Evolutionary conservation across 495 filamentous ascomycete genomes (phyloP), one percentile per base, ranked within the genome.

Genomic region (Aspergillus olivimuriae): DNA sequence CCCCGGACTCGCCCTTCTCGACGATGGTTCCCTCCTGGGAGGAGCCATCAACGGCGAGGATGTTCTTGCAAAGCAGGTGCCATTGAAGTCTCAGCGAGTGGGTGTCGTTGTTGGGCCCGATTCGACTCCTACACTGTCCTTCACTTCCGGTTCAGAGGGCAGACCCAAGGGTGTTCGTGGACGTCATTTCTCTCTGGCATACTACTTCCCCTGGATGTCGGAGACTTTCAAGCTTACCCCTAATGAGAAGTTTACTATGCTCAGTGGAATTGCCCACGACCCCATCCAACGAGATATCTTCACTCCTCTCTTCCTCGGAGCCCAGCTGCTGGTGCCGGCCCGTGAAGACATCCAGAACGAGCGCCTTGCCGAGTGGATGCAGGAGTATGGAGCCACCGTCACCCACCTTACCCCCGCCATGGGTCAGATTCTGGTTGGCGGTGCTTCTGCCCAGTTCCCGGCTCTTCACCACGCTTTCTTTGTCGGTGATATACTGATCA

Each of bases 181-280:
- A 1, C 79, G 91, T 14, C 92, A 98, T 68, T 98, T 83, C 66
- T 85, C 80, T 36, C 62, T 96, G 41, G 78, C 89, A 0, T 85
- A 88, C 53, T 98, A 95, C 62, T 89, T 88, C 56, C 75, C 78
- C 12, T 98, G 90, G 91, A 98, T 98, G 92, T 76, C 84, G 1
- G 69, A 91, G 56, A 77, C 70, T 7, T 96, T 96, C 58, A 63
- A 77, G 22, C 77, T 95, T 11, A 81, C 79, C 1, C 71, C 78
- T 4, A 75, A 87, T 40, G 86, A 87, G 52, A 77, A 77, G 39
- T 96, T 95, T 52, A 90, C 89, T 0, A 84, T 95, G 70, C 71
- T 96, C 11, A 81, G 74, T 32, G 89, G 89, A 21, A 90, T 72
- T 47, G 84, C 87, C 1, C 90, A 95, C 53, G 91, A 97, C 57